Base-by-base conservation (phyloP, 257 asterid genomes). In the Craterostigma plantagineum region DNA sequence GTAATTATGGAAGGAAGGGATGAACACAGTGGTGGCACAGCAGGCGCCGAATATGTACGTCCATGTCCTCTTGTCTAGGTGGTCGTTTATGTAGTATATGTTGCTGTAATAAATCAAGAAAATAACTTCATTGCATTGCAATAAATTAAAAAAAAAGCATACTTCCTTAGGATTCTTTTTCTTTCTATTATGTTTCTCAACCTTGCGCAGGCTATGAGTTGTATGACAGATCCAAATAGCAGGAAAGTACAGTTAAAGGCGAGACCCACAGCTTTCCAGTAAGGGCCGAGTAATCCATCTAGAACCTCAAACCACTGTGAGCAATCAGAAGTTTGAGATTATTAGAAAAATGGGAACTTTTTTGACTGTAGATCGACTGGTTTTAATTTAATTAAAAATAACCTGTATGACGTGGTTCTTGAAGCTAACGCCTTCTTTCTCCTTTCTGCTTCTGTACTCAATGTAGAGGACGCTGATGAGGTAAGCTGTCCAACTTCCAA, bases 191-290 rank as follows among this genome's bases (percentile, higher is more conserved):
- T n/a, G n/a, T n/a, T n/a, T n/a, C n/a, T n/a, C n/a, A n/a, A 77
- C 93, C 93, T 81, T 11, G 93, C 93, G 53, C 93, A 81, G 49
- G 78, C 93, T n/a, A 81, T 81, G 45, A 81, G 93, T 64, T 81
- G 93, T 36, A 81, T 81, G 46, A 81, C 93, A 45, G 86, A 77
- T 57, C 91, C 91, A 49, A 71, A 74, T 2, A 77, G 68, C 12
- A 81, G 93, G 50, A 74, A 77, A 41, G 93, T 81, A 65, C 93
- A 81, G 65, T 81, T 81, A 56, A 81, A 81, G 34, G 86, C 93
- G 53, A 81, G 48, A 7, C 93, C 93, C 12, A 53, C 42, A 16
- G 93, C 93, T 71, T 81, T 81, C 92, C 94, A 79, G 41, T 61
- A 56, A 4, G 95, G 92, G 8, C 95, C 95, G 45, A 82, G 64